Conservation (phyloP, 495 filamentous ascomycete genomes). For the Penicillium coffeae region DNA sequence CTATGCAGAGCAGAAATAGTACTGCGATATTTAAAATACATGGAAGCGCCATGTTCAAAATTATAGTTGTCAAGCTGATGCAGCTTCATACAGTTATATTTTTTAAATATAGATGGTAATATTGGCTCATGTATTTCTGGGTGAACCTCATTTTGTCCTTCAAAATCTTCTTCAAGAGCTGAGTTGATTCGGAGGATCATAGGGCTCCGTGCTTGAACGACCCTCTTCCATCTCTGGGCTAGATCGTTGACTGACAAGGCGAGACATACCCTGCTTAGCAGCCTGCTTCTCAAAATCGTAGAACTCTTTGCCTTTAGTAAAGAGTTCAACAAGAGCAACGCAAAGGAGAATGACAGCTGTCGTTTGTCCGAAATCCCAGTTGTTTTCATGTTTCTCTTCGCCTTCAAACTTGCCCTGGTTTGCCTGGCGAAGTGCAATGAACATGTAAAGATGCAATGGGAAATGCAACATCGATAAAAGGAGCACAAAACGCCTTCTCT, state of each 20-base stretch:
- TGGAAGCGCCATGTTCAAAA: too few relatives aligned
- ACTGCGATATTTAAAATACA: too few relatives aligned
- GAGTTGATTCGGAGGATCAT: too few relatives aligned
- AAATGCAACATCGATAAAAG: conserved; percentile 27
- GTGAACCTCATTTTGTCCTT: too few relatives aligned
- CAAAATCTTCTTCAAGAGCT: too few relatives aligned
- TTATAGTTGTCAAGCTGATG: too few relatives aligned
- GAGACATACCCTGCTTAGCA: conserved; percentile 9
- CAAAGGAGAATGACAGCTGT: conserved; percentile 29
- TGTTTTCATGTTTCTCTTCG: conserved; percentile 24
- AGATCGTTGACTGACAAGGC: background rate
- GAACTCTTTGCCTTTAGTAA: conserved; percentile 23
- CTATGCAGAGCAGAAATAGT: too few relatives aligned
- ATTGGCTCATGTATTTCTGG: too few relatives aligned
- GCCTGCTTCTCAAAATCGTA: conserved; percentile 22
- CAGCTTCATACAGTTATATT: too few relatives aligned
- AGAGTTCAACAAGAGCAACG: conserved; percentile 22
- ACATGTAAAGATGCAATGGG: conserved; percentile 36
- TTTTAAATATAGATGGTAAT: too few relatives aligned
- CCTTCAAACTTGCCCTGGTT: conserved; percentile 30
- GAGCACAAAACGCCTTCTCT: conserved; percentile 20
- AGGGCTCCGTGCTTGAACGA: too few relatives aligned
- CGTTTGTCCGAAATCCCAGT: conserved; percentile 39
- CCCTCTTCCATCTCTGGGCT: background rate
- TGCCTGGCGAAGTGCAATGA: conserved; percentile 27